Evolutionary conservation across 768 basidiomycete genomes (phyloP).

Genomic region (Xerocomellus chrysenteron): DNA sequence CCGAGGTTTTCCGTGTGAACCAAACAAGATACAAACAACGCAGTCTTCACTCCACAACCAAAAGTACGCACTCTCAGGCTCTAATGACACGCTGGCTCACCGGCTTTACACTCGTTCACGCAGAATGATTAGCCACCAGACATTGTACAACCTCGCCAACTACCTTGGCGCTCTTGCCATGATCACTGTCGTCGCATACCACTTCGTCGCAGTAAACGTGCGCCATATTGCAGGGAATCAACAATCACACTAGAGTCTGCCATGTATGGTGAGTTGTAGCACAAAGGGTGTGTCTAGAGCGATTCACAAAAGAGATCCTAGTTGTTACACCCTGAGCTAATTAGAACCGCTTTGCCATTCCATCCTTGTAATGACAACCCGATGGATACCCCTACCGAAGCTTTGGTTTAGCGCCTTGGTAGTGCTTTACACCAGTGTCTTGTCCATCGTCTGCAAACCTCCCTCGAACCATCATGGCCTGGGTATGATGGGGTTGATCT

Average conservation of each 20-base stretch:
- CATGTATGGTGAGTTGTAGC: constrained; percentile 6
- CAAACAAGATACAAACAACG: constrained; percentile 37
- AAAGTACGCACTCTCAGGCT: constrained; percentile 15
- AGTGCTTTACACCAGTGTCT: constrained; percentile 4
- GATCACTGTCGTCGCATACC: constrained; percentile 85
- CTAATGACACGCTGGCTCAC: not conserved
- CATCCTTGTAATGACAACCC: not conserved
- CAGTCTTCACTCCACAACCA: constrained; percentile 3
- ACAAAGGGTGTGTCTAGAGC: not conserved
- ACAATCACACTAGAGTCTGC: constrained; percentile 4
- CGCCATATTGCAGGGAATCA: constrained; percentile 38
- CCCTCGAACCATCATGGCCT: constrained; percentile 17
- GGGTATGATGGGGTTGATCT: constrained; percentile 13
- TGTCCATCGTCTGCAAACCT: constrained; percentile 10
- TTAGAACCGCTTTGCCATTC: not conserved
- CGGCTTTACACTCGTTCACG: constrained; percentile 11
- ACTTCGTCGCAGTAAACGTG: constrained; percentile 86
- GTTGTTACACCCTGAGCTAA: not conserved
- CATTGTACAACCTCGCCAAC: constrained; percentile 81
- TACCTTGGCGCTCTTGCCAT: constrained; percentile 82
- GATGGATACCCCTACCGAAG: not conserved
- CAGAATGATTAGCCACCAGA: constrained; percentile 76
- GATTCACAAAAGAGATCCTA: not conserved
- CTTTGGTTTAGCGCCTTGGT: constrained; percentile 20
- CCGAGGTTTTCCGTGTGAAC: constrained; percentile 32